phyloP scores from a whole-genome alignment of 2,329 filamentous ascomycete species.

The Anthostomella pinea region DNA sequence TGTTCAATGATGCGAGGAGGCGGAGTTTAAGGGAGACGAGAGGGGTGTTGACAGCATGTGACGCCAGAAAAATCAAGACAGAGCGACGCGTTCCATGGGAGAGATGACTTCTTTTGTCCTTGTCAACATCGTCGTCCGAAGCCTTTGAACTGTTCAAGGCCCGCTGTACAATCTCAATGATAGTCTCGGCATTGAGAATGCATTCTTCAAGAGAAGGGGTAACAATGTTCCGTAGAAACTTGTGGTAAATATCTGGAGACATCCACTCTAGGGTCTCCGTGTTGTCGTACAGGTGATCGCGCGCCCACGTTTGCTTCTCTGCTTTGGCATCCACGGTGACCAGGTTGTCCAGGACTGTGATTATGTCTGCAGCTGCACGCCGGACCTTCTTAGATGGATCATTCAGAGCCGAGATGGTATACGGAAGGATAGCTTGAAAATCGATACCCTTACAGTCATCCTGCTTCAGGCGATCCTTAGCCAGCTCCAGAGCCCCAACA shows the following conservation, averaged over 20 bases:
- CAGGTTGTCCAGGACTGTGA: constrained; percentile 53
- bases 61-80: constrained; percentile 69
- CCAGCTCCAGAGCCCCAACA: constrained; percentile 64
- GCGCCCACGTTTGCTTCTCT: constrained; percentile 56
- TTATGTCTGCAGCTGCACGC: constrained; percentile 67
- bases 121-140: constrained; percentile 25
- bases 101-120: constrained; percentile 53
- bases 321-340: constrained; percentile 36
- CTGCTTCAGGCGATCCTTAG: constrained; percentile 54
- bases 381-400: constrained; percentile 77
- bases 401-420: constrained; percentile 69
- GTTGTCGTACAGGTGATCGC: constrained; percentile 63
- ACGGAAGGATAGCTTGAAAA: constrained; percentile 80
- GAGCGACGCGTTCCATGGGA: constrained; percentile 61
- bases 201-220: constrained; percentile 80
- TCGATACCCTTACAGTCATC: constrained; percentile 54
- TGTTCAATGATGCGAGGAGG: constrained; percentile 69
- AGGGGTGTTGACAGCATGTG: constrained; percentile 69
- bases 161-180: constrained; percentile 61
- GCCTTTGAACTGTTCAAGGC: constrained; percentile 51
- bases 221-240: constrained; percentile 64
- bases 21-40: constrained; percentile 66
- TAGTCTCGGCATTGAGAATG: constrained; percentile 71
- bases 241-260: constrained; percentile 52
- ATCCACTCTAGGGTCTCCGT: constrained; percentile 56